Conservation (phyloP, 2,329 filamentous ascomycete species). For the Verticillium nubilum region DNA sequence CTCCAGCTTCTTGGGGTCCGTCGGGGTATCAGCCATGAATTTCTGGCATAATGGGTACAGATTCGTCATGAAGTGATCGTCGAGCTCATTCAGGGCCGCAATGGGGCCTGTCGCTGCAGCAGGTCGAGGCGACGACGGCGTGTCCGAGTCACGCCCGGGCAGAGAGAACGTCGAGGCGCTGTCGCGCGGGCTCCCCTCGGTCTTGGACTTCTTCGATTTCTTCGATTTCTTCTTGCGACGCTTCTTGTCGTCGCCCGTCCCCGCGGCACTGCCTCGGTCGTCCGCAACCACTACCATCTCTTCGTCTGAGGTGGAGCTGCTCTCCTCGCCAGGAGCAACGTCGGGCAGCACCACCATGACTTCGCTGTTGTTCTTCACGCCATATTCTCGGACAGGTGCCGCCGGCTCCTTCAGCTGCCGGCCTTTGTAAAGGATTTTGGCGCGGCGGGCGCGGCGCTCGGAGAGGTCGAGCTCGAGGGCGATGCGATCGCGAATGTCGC, state of each 20-base stretch:
- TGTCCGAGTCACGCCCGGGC: slow-evolving; percentile 25
- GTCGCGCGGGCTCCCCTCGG: slow-evolving; percentile 33
- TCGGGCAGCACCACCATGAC: slow-evolving; percentile 45
- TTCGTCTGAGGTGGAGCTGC: slow-evolving; percentile 23
- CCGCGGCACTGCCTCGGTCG: slow-evolving; percentile 14
- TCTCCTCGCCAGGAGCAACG: slow-evolving; percentile 29
- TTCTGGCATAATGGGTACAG: slow-evolving; percentile 61
- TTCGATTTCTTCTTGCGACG: slow-evolving; percentile 32
- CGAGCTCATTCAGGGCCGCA: slow-evolving; percentile 63
- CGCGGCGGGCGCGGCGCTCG: slow-evolving; percentile 40
- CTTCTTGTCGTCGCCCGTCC: slow-evolving; percentile 24
- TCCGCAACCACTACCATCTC: slow-evolving; percentile 33
- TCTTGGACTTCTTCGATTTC: slow-evolving; percentile 34
- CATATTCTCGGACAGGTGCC: slow-evolving; percentile 53
- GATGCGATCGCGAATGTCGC: slow-evolving; percentile 62
- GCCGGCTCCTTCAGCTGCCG: slow-evolving; percentile 61
- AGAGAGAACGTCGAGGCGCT: slow-evolving; percentile 27
- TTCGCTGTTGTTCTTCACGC: slow-evolving; percentile 56
- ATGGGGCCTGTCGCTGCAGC: slow-evolving; percentile 35
- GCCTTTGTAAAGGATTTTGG: slow-evolving; percentile 72
- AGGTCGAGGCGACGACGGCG: slow-evolving; percentile 27
- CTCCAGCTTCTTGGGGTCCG: slow-evolving; percentile 59
- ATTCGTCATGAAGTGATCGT: slow-evolving; percentile 56
- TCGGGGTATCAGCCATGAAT: slow-evolving; percentile 58
- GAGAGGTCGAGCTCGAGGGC: slow-evolving; percentile 60